Conservation (phyloP, 1,284 basidiomycete genomes). For the Malassezia equina region DNA sequence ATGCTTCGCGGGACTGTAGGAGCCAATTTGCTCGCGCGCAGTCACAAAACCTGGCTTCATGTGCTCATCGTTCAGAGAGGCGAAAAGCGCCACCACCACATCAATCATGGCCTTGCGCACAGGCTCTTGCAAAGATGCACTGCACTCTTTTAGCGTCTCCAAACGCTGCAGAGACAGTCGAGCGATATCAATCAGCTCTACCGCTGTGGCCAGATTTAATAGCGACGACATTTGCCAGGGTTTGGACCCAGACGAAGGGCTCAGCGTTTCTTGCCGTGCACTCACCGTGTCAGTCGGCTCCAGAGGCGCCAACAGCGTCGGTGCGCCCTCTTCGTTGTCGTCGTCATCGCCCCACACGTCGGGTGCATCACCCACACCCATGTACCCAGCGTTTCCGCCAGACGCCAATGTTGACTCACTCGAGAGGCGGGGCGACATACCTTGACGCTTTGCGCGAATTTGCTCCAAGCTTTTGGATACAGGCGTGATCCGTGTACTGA, state of each 20-base stretch:
- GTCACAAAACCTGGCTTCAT: slow-evolving; percentile 77
- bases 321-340: neutral
- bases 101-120: slow-evolving; percentile 68
- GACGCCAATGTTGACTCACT: neutral
- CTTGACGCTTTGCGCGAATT: slow-evolving; percentile 8
- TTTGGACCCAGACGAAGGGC: slow-evolving; percentile 20
- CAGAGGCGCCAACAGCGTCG: neutral
- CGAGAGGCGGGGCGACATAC: neutral
- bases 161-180: slow-evolving; percentile 81
- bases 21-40: slow-evolving; percentile 47
- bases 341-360: slow-evolving; percentile 1
- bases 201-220: slow-evolving; percentile 77
- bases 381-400: neutral
- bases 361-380: neutral
- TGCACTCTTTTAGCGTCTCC: slow-evolving; percentile 68
- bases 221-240: slow-evolving; percentile 65
- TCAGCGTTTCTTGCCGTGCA: slow-evolving; percentile 25
- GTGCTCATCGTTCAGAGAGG: slow-evolving; percentile 68
- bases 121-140: slow-evolving; percentile 50
- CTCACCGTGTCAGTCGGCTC: neutral
- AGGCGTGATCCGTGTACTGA: slow-evolving; percentile 45
- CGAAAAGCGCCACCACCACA: slow-evolving; percentile 72
- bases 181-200: slow-evolving; percentile 83
- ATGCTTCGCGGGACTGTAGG: slow-evolving; percentile 22
- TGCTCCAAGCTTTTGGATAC: slow-evolving; percentile 10